Evolutionary conservation across 345 rosid genomes (phyloP), one percentile per base, ranked within the genome.

Genomic region (Excoecaria agallocha): DNA sequence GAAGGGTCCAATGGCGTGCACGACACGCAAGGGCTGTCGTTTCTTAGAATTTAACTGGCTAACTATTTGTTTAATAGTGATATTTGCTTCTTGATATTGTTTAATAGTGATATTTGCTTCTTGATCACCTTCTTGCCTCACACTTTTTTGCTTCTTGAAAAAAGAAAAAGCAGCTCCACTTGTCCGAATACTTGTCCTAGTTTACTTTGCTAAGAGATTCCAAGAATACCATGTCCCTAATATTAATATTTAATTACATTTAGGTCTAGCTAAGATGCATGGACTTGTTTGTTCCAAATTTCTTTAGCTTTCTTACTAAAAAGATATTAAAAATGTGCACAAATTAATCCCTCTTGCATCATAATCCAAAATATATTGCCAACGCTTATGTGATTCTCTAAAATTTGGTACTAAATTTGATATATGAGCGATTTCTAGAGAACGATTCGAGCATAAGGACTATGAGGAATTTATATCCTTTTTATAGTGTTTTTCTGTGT

Each of bases 161-260:
- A 43, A 43, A 43, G 10, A 43, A 12, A 73, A 30, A 52, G 70
- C 41, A 64, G 15, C 37, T 58, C 66, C 68, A 59, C 72, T 68
- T 70, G 41, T 43, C 41, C 37, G 7, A 22, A 19, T 49, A 15
- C n/a, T n/a, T n/a, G n/a, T n/a, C n/a, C n/a, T n/a, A n/a, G n/a
- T n/a, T n/a, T n/a, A n/a, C n/a, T n/a, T n/a, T n/a, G n/a, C 12
- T n/a, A 55, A 20, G 24, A 37, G 30, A 65, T 75, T 50, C 16
- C 20, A 58, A 16, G 37, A 8, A 46, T 55, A 38, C 5, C 5
- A 20, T n/a, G 63, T 30, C 49, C 73, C 57, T 45, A 57, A 57
- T 57, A 20, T 13, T 63, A 30, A 2, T n/a, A 19, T 61, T 19
- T 20, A 74, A 57, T 54, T 39, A 3, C 54, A 13, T 65, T 43